Base-by-base conservation (phyloP, 495 filamentous ascomycete genomes). In the Rusavskia elegans region DNA sequence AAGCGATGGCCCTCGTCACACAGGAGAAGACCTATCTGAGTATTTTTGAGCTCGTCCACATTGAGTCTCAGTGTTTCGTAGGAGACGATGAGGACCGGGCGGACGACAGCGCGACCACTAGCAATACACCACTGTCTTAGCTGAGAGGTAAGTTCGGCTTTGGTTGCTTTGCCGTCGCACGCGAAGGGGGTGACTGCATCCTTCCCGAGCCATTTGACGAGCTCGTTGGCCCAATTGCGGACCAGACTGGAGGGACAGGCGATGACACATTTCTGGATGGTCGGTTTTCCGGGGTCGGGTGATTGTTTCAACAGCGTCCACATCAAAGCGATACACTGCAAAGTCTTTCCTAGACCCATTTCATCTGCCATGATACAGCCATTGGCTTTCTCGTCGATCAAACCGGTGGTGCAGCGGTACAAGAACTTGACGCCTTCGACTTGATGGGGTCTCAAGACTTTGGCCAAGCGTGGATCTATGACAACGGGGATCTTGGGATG, bases 361-460 rank as follows among this genome's bases (percentile, higher is more conserved):
- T 95, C 92, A 63, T 99, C 92, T 57, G 92, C 92, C 92, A 99
- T 99, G 63, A 99, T 99, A 63, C 92, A 97, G 0, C 92, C 92
- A 67, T 96, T 86, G 21, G 93, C 93, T 52, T 89, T 92, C 41
- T 82, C 77, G 62, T 99, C 92, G 57, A 97, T 81, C 76, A 97
- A 74, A 6, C 92, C 92, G 23, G 90, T 97, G 19, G 88, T 87
- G 64, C 86, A 93, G 49, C 78, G 75, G 65, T 97, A 99, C 70
- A 99, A 79, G 61, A 99, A 99, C 73, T 95, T 95, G 41, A 99
- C 92, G 63, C 92, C 92, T 64, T 97, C 92, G 38, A 99, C 84
- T 66, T 99, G 92, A 82, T 99, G 92, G 8, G 92, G 92, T 29
- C 92, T 80, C 25, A 99, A 68, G 23, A 97, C 85, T 64, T 97